Percentiles rank a stretch among this genome's conserved stretches.
Evolutionary conservation across 2,329 filamentous ascomycete genomes (phyloP).

Genomic region (Fusarium decemcellulare): DNA sequence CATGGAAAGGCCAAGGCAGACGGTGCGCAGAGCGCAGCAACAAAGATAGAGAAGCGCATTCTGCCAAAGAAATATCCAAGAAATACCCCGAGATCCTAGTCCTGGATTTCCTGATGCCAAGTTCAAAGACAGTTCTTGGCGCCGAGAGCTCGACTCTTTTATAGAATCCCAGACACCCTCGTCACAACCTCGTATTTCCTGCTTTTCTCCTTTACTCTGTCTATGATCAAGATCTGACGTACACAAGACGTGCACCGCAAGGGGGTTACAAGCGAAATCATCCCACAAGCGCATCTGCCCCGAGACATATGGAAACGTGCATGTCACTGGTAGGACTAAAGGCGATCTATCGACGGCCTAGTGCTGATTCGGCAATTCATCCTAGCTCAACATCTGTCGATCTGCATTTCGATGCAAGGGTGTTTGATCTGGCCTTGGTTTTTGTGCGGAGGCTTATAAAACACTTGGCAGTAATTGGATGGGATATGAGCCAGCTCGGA

Average conservation of each 20-base stretch:
- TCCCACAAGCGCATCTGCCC: neutral
- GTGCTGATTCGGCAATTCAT: neutral
- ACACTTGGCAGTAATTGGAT: slow-evolving; percentile 1
- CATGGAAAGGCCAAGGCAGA: slow-evolving; percentile 26
- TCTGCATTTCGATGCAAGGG: neutral
- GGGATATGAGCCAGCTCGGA: too few species aligned
- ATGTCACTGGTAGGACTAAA: neutral
- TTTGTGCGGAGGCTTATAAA: slow-evolving; percentile 13
- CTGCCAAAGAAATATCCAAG: neutral
- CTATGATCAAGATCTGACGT: slow-evolving; percentile 24
- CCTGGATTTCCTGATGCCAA: neutral
- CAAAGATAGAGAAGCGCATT: slow-evolving; percentile 18
- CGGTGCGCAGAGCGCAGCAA: slow-evolving; percentile 19
- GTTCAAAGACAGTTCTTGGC: neutral
- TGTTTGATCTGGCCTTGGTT: slow-evolving; percentile 1
- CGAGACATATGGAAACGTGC: neutral
- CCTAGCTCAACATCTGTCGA: neutral
- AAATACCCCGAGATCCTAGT: neutral
- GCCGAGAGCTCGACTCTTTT: neutral
- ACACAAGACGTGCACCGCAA: neutral
- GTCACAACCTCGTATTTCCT: neutral
- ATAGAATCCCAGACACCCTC: neutral
- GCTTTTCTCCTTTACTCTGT: neutral
- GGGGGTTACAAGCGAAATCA: neutral
- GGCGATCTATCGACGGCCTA: slow-evolving; percentile 10